Evolutionary conservation across 2,329 filamentous ascomycete species (phyloP).

Genomic region (Alternaria dauci): DNA sequence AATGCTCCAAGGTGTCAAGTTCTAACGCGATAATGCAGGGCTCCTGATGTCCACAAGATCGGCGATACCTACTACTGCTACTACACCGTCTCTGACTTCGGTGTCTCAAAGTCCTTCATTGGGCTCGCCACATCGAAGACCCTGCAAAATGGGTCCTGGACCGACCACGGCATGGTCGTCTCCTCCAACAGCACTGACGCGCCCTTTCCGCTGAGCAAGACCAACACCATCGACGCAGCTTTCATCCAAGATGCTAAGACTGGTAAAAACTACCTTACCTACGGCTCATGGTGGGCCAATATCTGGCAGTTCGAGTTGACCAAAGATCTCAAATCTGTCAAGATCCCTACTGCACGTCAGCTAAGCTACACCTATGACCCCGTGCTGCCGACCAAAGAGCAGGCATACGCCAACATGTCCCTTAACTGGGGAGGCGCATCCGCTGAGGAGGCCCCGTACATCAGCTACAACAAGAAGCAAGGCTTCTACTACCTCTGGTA

Average conservation of each 20-base stretch:
- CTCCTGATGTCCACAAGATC: slow-evolving; percentile 24
- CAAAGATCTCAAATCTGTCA: slow-evolving; percentile 7
- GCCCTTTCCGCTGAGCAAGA: slow-evolving; percentile 4
- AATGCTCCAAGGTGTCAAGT: neutral
- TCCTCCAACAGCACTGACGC: slow-evolving; percentile 43
- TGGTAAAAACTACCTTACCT: slow-evolving; percentile 58
- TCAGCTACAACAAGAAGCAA: slow-evolving; percentile 52
- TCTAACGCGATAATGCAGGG: slow-evolving; percentile 7
- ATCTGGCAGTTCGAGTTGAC: slow-evolving; percentile 8
- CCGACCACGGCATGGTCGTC: slow-evolving; percentile 62
- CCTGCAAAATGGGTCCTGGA: slow-evolving; percentile 64
- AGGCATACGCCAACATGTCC: slow-evolving; percentile 25
- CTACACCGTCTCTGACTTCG: slow-evolving; percentile 68
- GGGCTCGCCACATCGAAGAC: slow-evolving; percentile 59
- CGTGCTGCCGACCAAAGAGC: slow-evolving; percentile 6
- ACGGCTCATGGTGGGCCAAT: slow-evolving; percentile 69
- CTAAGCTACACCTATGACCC: slow-evolving; percentile 15
- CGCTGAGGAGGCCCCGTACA: neutral
- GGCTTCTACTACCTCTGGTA: slow-evolving; percentile 5
- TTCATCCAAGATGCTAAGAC: slow-evolving; percentile 46
- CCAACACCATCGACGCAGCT: slow-evolving; percentile 58
- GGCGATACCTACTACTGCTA: slow-evolving; percentile 64
- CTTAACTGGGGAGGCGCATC: slow-evolving; percentile 1
- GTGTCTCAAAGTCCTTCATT: slow-evolving; percentile 65
- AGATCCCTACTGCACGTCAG: slow-evolving; percentile 6